Percentiles rank a stretch among this genome's conserved stretches.
phyloP scores from a whole-genome alignment of 495 filamentous ascomycete genomes.

The Neurospora sp. region DNA sequence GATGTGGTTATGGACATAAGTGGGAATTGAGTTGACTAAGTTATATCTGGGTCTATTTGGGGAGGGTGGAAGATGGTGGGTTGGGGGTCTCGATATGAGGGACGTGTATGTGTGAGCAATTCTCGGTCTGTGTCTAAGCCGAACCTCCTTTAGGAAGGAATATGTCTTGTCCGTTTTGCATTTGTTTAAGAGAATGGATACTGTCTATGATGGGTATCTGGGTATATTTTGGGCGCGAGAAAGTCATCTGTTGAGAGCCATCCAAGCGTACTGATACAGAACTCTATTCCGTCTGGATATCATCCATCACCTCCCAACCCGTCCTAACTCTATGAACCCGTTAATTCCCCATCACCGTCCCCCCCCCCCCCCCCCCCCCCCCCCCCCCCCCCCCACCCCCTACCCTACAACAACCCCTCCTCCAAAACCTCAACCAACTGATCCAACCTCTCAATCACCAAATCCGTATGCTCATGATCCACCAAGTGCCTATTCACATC shows the following conservation, averaged over 20 bases:
- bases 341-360: background rate
- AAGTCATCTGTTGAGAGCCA: background rate
- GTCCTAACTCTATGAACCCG: background rate
- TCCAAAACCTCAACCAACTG: conserved; percentile 65
- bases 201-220: background rate
- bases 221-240: background rate
- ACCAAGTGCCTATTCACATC: conserved; percentile 65
- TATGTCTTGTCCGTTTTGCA: background rate
- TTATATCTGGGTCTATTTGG: background rate
- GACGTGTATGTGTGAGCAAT: background rate
- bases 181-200: background rate
- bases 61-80: background rate
- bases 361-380: too few species aligned
- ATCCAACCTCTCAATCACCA: conserved; percentile 54
- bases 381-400: background rate
- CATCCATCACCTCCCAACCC: background rate
- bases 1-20: background rate
- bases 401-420: conserved; percentile 50
- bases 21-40: background rate
- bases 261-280: background rate
- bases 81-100: background rate
- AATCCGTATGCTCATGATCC: conserved; percentile 69
- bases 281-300: background rate
- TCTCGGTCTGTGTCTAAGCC: background rate
- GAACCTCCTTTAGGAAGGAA: background rate